Percentiles rank a stretch among this genome's conserved stretches.
phyloP scores from a whole-genome alignment of 352 stramenopile species.

The Blastocystis sp. region DNA sequence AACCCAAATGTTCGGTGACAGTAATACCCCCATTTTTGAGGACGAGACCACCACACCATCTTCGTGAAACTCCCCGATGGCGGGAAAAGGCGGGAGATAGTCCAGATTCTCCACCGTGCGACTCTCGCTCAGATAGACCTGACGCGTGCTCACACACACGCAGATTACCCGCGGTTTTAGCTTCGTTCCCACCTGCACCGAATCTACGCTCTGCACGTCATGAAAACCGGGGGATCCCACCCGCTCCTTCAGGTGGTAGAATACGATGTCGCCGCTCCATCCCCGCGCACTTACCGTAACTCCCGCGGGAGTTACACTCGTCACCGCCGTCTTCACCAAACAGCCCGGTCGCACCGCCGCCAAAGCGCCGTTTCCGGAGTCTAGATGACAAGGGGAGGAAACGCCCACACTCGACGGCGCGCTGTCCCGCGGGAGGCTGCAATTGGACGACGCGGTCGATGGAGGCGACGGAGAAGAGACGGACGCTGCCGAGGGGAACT shows the following conservation, averaged over 20 bases:
- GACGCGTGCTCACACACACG: not conserved
- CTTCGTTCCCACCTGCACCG: not conserved
- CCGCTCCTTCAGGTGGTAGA: not conserved
- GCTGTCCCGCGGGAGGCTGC: not conserved
- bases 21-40: not conserved
- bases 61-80: not conserved
- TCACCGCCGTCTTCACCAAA: not conserved
- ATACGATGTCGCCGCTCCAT: not conserved
- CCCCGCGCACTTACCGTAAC: not conserved
- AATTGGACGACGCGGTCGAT: conserved; percentile 26
- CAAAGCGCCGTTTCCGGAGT: not conserved
- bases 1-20: conserved; percentile 23
- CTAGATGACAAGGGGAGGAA: not conserved
- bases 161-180: conserved; percentile 6
- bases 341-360: conserved; percentile 1
- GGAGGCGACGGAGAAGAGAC: not conserved
- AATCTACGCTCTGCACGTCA: not conserved
- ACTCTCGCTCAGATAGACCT: not conserved
- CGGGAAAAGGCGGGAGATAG: not conserved
- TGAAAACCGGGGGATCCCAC: not conserved
- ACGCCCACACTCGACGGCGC: not conserved
- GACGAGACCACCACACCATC: conserved; percentile 1
- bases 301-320: not conserved
- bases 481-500: not conserved
- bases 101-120: not conserved